Conservation (phyloP, 129 eudicot species). For the Centaurea solstitialis region DNA sequence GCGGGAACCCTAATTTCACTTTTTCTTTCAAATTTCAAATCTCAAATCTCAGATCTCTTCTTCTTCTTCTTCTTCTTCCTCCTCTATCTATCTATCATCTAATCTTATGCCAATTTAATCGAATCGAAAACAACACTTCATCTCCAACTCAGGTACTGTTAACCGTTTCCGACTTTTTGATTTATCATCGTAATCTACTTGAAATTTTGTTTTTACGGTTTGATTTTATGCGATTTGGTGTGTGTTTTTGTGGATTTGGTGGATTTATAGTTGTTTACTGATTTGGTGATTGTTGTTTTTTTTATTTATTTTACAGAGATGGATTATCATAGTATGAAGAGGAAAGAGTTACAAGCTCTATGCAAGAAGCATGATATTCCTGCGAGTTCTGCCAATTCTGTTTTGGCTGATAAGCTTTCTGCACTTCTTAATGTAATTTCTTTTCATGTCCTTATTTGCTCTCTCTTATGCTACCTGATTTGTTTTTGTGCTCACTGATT, state of each 20-base stretch:
- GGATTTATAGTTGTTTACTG: not conserved
- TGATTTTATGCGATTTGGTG: not conserved
- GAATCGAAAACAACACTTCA: not conserved
- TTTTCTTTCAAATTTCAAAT: no score
- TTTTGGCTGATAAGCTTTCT: constrained; percentile 65
- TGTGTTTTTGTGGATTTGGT: not conserved
- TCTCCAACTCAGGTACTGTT: constrained; percentile 50
- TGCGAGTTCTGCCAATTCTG: constrained; percentile 64
- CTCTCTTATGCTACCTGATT: not conserved
- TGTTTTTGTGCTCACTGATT: not conserved
- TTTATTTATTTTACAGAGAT: constrained; percentile 35
- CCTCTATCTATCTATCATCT: constrained; percentile 1
- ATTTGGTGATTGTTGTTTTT: not conserved
- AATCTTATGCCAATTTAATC: not conserved
- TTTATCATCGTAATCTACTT: not conserved
- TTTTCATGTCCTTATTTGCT: not conserved
- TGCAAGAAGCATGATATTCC: constrained; percentile 70
- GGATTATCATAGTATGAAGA: constrained; percentile 70
- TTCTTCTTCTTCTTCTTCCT: no score
- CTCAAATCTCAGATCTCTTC: constrained; percentile 12
- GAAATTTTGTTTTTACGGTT: not conserved
- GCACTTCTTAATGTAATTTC: constrained; percentile 51
- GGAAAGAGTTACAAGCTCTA: constrained; percentile 61
- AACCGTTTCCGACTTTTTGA: not conserved
- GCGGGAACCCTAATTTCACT: constrained; percentile 41